Conservation (phyloP, 805 yeast species). For the Starmerella davenportii region DNA sequence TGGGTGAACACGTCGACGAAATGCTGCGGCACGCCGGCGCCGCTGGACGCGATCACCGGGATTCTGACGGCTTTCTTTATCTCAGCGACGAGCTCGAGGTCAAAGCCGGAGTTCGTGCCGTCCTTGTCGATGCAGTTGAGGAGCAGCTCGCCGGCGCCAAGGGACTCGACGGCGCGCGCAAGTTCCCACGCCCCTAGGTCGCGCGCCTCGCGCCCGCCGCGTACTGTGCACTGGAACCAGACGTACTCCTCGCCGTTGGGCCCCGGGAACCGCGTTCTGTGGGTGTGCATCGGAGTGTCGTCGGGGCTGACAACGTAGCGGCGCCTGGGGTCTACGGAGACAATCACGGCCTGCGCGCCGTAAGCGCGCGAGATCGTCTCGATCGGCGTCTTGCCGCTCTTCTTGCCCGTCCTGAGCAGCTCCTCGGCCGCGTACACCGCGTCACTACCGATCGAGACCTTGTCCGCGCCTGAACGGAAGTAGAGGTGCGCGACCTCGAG, state of each 20-base stretch:
- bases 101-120: conserved; percentile 90
- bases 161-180: conserved; percentile 68
- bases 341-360: conserved; percentile 95
- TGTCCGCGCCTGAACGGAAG: conserved; percentile 94
- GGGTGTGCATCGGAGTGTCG: conserved; percentile 42
- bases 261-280: conserved; percentile 50
- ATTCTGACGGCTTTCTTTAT: conserved; percentile 59
- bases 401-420: conserved; percentile 42
- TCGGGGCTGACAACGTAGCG: conserved; percentile 50
- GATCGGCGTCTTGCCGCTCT: conserved; percentile 69
- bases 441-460: conserved; percentile 94
- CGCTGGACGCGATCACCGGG: conserved; percentile 95
- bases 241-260: conserved; percentile 80
- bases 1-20: conserved; percentile 70
- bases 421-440: conserved; percentile 84
- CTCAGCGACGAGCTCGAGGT: conserved; percentile 64
- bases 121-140: conserved; percentile 93
- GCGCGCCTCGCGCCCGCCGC: conserved; percentile 84
- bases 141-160: conserved; percentile 93
- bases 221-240: conserved; percentile 90
- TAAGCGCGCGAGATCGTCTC: conserved; percentile 83
- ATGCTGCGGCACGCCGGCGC: conserved; percentile 89
- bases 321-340: conserved; percentile 93
- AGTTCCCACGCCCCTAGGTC: conserved; percentile 86
- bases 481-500: conserved; percentile 78